Evolutionary conservation across 257 asterid genomes (phyloP).

Genomic region (Solanum sitiens): DNA sequence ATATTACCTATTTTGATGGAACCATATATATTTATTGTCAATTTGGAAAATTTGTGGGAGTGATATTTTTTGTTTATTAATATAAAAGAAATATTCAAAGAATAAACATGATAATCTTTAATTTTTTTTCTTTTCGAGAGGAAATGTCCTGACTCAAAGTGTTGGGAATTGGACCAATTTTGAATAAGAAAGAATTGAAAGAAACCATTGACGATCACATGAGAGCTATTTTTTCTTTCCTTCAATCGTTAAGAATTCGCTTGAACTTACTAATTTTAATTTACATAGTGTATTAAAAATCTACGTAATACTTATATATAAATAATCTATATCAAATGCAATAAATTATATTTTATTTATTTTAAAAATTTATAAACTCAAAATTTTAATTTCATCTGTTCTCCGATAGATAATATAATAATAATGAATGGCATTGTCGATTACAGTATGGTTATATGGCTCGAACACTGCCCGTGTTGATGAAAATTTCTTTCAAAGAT

Average conservation of each 20-base stretch:
- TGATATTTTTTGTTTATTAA: background rate
- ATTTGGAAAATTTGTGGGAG: background rate
- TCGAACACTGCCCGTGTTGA: slow-evolving; percentile 15
- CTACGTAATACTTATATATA: background rate
- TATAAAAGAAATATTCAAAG: background rate
- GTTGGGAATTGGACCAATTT: slow-evolving; percentile 15
- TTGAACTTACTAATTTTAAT: background rate
- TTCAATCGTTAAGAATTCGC: background rate
- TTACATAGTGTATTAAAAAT: background rate
- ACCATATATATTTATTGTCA: background rate
- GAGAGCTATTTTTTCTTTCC: background rate
- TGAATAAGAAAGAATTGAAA: slow-evolving; percentile 11
- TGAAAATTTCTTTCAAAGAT: background rate
- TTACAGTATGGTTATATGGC: background rate
- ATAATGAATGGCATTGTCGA: background rate
- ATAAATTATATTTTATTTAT: background rate
- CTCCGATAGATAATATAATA: background rate
- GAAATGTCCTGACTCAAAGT: slow-evolving; percentile 9
- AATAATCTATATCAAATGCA: background rate
- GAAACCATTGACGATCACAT: slow-evolving; percentile 19
- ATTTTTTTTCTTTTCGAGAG: background rate
- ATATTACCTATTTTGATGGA: background rate
- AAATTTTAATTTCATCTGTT: rapidly evolving
- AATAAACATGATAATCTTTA: background rate
- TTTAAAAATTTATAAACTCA: background rate